These are phyloP conservation scores for Penicillium argentinense DNA, from an alignment of 495 filamentous ascomycete genomes.

Conservation along the genomic window DNA sequence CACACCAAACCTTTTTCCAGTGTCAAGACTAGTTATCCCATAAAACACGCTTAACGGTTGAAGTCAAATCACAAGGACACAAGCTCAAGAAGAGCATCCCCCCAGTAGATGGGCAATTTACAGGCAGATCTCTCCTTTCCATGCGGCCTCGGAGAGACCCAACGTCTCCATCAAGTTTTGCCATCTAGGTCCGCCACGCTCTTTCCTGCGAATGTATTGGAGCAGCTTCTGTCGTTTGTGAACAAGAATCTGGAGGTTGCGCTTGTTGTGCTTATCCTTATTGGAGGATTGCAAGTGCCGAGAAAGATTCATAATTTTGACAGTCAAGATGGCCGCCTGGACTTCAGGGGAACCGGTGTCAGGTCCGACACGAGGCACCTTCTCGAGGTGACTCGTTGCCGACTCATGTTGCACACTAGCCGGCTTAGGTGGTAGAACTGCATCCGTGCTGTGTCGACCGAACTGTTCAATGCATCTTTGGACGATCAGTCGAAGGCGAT, in stretches of 20 bases:
- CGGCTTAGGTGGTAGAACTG: constrained; percentile 56
- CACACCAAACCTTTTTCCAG: too few relatives aligned
- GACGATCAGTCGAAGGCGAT: constrained; percentile 75
- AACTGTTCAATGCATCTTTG: constrained; percentile 83
- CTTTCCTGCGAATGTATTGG: constrained; percentile 80
- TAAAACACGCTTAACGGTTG: constrained; percentile 14
- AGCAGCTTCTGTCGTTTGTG: constrained; percentile 88
- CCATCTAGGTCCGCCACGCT: constrained; percentile 88
- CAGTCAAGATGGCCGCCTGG: constrained; percentile 93
- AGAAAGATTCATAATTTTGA: constrained; percentile 83
- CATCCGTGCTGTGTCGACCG: constrained; percentile 89
- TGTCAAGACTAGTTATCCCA: constrained; percentile 9
- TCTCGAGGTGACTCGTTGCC: constrained; percentile 32
- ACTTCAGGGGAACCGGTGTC: constrained; percentile 95
- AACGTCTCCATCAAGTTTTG: constrained; percentile 75
- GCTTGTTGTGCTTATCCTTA: constrained; percentile 90
- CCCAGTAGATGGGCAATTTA: constrained; percentile 35
- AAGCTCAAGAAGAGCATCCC: constrained; percentile 6
- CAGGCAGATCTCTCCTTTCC: constrained; percentile 80
- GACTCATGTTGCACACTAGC: constrained; percentile 28
- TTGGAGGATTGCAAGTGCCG: constrained; percentile 52
- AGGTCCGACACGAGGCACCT: constrained; percentile 72
- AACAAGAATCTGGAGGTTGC: constrained; percentile 79
- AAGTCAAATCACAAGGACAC: constrained; percentile 5
- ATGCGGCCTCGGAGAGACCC: constrained; percentile 82